Conservation (phyloP, 768 basidiomycete genomes). For the Russula foetens region DNA sequence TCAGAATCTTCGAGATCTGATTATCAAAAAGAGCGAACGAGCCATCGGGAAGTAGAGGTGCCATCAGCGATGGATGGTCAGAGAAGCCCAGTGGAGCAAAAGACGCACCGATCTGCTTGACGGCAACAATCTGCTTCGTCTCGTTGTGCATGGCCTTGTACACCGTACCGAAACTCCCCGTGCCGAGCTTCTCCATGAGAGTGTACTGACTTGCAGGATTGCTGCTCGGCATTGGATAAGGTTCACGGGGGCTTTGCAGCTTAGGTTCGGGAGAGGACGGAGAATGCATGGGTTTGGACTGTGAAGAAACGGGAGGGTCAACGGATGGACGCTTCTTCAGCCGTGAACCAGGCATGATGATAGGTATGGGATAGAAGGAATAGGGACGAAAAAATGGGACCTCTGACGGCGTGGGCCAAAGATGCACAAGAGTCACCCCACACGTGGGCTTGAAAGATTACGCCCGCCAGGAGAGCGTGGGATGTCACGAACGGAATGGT, state of each 20-base stretch:
- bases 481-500: not conserved
- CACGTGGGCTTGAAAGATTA: no score
- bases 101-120: conserved; percentile 90
- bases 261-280: conserved; percentile 42
- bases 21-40: not conserved
- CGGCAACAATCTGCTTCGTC: conserved; percentile 89
- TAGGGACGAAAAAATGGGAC: not conserved
- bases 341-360: conserved; percentile 14
- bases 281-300: conserved; percentile 42
- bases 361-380: not conserved
- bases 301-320: conserved; percentile 23
- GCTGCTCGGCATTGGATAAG: conserved; percentile 61
- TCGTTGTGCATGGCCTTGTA: conserved; percentile 97
- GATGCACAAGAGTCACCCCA: not conserved
- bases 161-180: conserved; percentile 93
- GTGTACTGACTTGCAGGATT: conserved; percentile 90
- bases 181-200: conserved; percentile 91
- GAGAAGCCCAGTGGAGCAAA: not conserved
- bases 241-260: conserved; percentile 39
- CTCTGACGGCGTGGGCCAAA: conserved; percentile 1
- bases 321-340: conserved; percentile 9
- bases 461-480: no score
- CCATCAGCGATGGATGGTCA: not conserved
- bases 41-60: not conserved
- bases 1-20: conserved; percentile 95